Conservation (phyloP, 2,329 filamentous ascomycete species). For the Colletotrichum tropicicola region DNA sequence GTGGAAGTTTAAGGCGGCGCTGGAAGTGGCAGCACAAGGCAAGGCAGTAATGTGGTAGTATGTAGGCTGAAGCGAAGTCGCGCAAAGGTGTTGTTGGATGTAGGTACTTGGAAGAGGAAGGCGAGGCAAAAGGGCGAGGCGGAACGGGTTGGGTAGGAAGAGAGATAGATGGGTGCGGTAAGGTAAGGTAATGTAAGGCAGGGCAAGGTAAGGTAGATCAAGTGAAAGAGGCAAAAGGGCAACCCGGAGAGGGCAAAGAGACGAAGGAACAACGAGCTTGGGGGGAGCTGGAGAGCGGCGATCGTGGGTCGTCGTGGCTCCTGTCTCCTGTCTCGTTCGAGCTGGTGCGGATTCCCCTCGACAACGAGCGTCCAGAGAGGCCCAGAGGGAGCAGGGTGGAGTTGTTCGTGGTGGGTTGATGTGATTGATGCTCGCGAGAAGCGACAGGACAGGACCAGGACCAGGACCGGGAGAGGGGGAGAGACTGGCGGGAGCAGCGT, state of each 20-base stretch:
- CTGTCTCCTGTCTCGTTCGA: too few species aligned
- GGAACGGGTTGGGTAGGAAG: background rate
- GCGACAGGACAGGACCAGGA: background rate
- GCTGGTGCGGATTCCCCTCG: conserved; percentile 7
- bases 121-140: background rate
- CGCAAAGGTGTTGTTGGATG: conserved; percentile 1
- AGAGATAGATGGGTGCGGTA: background rate
- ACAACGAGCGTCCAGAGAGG: conserved; percentile 7
- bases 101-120: background rate
- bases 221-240: conserved; percentile 7
- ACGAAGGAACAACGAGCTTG: background rate
- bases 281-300: background rate
- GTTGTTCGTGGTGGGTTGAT: conserved; percentile 16
- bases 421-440: background rate
- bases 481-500: background rate
- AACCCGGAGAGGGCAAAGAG: background rate
- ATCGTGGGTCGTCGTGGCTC: conserved; percentile 27
- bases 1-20: conserved; percentile 1
- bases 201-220: background rate
- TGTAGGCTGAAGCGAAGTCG: conserved; percentile 29
- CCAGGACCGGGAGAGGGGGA: background rate
- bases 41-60: conserved; percentile 16
- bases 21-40: background rate
- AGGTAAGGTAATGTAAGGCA: background rate
- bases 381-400: background rate